Evolutionary conservation across 2,329 filamentous ascomycete genomes (phyloP), one percentile per base, ranked within the genome.

Genomic region (Acarospora socialis): DNA sequence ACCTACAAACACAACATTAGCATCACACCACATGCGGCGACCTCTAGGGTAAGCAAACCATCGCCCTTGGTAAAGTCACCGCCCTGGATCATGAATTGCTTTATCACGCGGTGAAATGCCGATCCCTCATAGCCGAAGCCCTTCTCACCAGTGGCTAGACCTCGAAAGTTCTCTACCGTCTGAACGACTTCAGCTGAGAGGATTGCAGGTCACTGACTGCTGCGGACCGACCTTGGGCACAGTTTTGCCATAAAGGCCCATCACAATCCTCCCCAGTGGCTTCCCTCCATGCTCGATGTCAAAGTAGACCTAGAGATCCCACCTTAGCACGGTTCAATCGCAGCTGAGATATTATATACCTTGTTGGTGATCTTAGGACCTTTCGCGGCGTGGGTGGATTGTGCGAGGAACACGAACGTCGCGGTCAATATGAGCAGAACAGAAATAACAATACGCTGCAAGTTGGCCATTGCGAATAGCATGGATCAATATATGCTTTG

Each of bases 311-410:
- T 65, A 34, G 20, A 21, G 10, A 23, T 18, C 21, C 12, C n/a
- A n/a, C n/a, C n/a, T n/a, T n/a, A n/a, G n/a, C n/a, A n/a, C n/a
- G n/a, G n/a, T n/a, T n/a, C n/a, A 23, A 19, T 28, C 22, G 23
- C 12, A n/a, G 17, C 14, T 17, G 25, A n/a, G 5, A 26, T 19
- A 25, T 15, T 22, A 21, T 46, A 37, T 54, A 70, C 83, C 74
- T 92, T 93, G 68, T 81, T 68, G 49, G 86, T 94, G 65, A 94
- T 87, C 74, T 90, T 92, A 42, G 83, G 87, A 28, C 90, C 87
- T 65, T 87, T 83, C 44, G 66, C 66, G 33, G 81, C 80, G 46
- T 80, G 73, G 38, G 71, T 74, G 20, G 73, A 70, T 59, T 83
- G 77, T 45, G 78, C 68, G 53, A 92, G 74, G 63, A 82, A 73